These are phyloP conservation scores for Beauveria pseudobassiana DNA, from an alignment of 2,329 filamentous ascomycete genomes.

Conservation along the genomic window DNA sequence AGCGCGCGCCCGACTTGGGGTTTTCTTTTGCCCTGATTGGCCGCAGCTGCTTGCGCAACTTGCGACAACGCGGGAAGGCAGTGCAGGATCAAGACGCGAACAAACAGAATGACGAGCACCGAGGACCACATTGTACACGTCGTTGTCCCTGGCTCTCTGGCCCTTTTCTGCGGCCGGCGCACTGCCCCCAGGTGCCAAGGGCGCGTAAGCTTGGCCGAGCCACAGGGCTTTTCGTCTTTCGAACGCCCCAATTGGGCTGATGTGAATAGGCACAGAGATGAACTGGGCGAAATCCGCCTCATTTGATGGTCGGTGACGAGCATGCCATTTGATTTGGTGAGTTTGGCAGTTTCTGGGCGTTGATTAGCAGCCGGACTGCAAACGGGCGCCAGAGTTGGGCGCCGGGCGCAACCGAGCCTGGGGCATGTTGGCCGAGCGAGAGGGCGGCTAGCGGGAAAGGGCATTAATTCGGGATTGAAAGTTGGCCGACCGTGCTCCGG, in stretches of 20 bases:
- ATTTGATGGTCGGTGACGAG: background rate
- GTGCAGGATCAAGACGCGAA: background rate
- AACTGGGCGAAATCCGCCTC: background rate
- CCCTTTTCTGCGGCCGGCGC: background rate
- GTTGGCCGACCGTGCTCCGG: background rate
- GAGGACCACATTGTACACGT: background rate
- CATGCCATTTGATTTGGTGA: background rate
- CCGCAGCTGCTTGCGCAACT: background rate
- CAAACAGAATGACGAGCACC: background rate
- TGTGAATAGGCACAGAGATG: no score
- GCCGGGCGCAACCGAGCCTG: background rate
- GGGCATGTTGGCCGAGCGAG: background rate
- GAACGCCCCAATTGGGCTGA: no score
- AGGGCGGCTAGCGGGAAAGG: background rate
- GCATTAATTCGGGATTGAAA: background rate
- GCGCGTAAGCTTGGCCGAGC: background rate
- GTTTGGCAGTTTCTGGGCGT: background rate
- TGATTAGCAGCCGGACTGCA: background rate
- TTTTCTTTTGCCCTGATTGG: no score
- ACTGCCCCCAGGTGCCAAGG: slow-evolving; percentile 1
- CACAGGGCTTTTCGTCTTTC: background rate
- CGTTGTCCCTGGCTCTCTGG: background rate
- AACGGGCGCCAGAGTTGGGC: background rate
- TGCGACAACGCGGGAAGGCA: background rate
- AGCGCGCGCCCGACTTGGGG: no score